Evolutionary conservation across 352 stramenopile species (phyloP), one percentile per base, ranked within the genome.

Genomic region (Phytophthora foliorum): DNA sequence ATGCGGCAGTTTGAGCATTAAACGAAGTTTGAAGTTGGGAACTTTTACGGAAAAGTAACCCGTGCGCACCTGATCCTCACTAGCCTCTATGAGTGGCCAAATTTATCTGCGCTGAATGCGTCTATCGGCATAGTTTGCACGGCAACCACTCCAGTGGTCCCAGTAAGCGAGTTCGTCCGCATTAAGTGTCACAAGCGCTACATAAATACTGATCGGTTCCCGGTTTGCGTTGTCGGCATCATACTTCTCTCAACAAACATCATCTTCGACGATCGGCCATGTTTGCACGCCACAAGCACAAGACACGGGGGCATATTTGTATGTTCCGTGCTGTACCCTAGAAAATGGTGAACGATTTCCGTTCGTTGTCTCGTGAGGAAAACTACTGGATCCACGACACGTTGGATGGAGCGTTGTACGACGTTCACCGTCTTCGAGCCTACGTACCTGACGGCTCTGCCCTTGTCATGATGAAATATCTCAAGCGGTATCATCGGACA

Each of bases 361-460:
- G 36, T n/a, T 42, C 36, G 36, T n/a, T 42, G 36, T 42, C 36
- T n/a, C 36, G 36, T 42, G 36, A 42, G 16, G 36, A 42, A 42
- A 42, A 42, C 10, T 42, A 42, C 36, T 42, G 36, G 36, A 42
- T 42, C 36, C 8, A 42, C 36, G 36, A 7, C 36, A 42, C 36
- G 9, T 42, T 42, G 36, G 36, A 42, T n/a, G 36, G 11, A n/a
- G 10, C 3, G 36, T 42, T 42, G 3, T 14, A n/a, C 9, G 36
- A 42, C 16, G 36, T 42, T 42, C 36, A 42, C 16, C 36, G 36
- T 14, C 36, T 13, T 42, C 36, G 36, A 42, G 36, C 36, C 2
- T 42, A n/a, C 16, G 36, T 42, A 7, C 36, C 16, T n/a, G 16
- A 42, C 36, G 25, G 6, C 3, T 6, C 25, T 29, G 25, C 25